phyloP scores from a whole-genome alignment of 306 rosid genomes.

The Pueraria montana region DNA sequence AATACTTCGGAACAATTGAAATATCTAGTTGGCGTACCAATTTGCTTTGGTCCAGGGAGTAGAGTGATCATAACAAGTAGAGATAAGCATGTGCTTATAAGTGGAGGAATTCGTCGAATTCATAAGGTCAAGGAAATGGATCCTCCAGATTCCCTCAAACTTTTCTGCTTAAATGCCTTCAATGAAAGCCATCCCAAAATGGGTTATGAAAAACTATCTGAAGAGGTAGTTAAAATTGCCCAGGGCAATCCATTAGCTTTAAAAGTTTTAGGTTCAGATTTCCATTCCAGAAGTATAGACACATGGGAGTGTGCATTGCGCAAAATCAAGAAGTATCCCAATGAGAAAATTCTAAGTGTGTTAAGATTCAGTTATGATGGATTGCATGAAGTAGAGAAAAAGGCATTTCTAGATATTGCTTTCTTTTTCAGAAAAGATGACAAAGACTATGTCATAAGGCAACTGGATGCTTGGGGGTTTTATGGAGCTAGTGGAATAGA shows the following conservation, averaged over 20 bases:
- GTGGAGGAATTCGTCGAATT: not conserved
- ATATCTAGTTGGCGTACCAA: not conserved
- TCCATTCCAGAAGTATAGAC: not conserved
- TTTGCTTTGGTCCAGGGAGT: slow-evolving; percentile 20
- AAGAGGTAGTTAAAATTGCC: slow-evolving; percentile 10
- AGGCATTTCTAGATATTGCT: slow-evolving; percentile 43
- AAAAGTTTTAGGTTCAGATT: slow-evolving; percentile 40
- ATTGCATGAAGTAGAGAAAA: not conserved
- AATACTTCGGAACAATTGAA: not conserved
- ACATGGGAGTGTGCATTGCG: slow-evolving; percentile 29
- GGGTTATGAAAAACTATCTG: slow-evolving; percentile 19
- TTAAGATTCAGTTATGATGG: slow-evolving; percentile 39
- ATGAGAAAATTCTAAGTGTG: too few species aligned
- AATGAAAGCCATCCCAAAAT: not conserved
- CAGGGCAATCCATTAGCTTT: slow-evolving; percentile 46
- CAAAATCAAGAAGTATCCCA: not conserved
- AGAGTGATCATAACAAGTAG: slow-evolving; percentile 42
- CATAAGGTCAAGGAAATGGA: not conserved
- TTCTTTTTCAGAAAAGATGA: not conserved
- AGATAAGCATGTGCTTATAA: not conserved
- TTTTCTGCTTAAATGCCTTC: slow-evolving; percentile 42
- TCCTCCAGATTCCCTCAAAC: not conserved
- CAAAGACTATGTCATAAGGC: not conserved
- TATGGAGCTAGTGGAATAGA: too few species aligned
- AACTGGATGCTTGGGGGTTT: slow-evolving; percentile 17